A percentile compares a stretch with the other conserved stretches of the same genome.
Conservation (phyloP, 345 rosid genomes). For the Melaleuca alternifolia region DNA sequence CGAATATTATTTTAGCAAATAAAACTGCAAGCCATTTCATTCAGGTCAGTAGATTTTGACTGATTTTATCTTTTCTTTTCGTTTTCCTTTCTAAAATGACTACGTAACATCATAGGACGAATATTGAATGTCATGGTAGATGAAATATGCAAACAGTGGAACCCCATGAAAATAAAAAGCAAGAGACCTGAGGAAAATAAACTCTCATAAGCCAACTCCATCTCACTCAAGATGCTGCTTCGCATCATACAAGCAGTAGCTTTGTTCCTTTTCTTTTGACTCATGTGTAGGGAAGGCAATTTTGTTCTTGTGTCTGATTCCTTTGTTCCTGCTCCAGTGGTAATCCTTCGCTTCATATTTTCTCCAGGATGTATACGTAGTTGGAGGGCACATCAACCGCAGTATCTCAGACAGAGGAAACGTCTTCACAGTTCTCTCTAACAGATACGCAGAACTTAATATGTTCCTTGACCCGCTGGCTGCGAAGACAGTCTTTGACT, state of each 20-base stretch:
- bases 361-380: conserved; percentile 56
- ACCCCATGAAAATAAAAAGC: not conserved
- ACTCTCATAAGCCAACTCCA: not conserved
- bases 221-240: not conserved
- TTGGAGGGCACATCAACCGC: conserved; percentile 68
- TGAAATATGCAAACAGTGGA: not conserved
- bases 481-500: conserved; percentile 58
- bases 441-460: conserved; percentile 62
- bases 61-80: not conserved
- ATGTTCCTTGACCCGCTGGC: conserved; percentile 87
- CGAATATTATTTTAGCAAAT: conserved; percentile 37
- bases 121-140: not conserved
- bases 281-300: not conserved
- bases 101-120: not conserved
- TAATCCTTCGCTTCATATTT: not conserved
- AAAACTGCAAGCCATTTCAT: conserved; percentile 30
- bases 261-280: not conserved
- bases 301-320: not conserved
- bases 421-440: conserved; percentile 35
- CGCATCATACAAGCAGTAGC: not conserved
- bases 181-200: not conserved
- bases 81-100: not conserved
- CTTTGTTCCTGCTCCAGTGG: not conserved
- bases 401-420: conserved; percentile 38
- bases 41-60: conserved; percentile 29